Base-by-base conservation (phyloP, 2,329 filamentous ascomycete genomes). In the Aspergillus fructus region DNA sequence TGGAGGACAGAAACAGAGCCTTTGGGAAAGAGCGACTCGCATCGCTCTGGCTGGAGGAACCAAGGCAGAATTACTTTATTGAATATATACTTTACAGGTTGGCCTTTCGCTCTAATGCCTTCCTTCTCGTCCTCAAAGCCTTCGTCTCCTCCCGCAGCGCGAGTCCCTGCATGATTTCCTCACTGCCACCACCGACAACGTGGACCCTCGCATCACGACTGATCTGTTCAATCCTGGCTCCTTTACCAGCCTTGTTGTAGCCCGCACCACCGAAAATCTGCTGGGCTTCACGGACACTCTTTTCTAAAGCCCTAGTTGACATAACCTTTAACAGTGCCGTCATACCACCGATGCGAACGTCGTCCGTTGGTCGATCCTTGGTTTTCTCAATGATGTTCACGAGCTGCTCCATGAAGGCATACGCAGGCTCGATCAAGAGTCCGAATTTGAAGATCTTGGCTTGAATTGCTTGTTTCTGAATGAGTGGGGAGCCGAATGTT, bases 371-470 rank as follows among this genome's bases (percentile, higher is more conserved):
- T 72, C 68, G 68, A 55, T 77, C 64, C 60, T 76, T 73, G 4
- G 75, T 76, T 8, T 74, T 66, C 57, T 81, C 75, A 43, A 83
- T 74, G 46, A 83, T 81, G 65, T 81, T 83, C 5, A 82, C 83
- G 3, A 87, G 72, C 66, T 87, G 84, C 63, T 88, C 85, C 57
- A 87, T 68, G 74, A 84, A 87, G 0, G 84, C 82, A 71, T 83
- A 85, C 46, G 84, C 82, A 0, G 82, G 81, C 61, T 87, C 85
- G n/a, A 88, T 80, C 62, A 82, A 78, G 11, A 82, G 76, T 0
- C 83, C 84, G 50, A 87, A 78, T 37, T 80, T 83, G n/a, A 82
- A 79, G 13, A 88, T 76, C 66, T 88, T 87, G 19, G 80, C 75
- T 17, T 81, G 78, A 53, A 88, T 87, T 41, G 85, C 81, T 50